Evolutionary conservation across 2,329 filamentous ascomycete species (phyloP), one percentile per base, ranked within the genome.

Genomic region (Blastomyces percursus): DNA sequence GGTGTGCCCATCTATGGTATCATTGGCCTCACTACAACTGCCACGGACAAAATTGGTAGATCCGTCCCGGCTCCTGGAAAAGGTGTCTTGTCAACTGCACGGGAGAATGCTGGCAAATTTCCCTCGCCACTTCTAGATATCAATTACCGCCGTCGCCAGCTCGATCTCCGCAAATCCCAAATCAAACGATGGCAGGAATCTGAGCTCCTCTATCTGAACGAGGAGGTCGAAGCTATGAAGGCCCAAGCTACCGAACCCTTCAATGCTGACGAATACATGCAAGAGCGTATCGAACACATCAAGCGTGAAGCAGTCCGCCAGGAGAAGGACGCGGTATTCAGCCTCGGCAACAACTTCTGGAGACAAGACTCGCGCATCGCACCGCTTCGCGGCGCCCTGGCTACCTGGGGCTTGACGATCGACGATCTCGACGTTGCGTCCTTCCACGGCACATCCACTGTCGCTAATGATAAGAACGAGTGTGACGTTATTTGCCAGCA

Each of bases 381-480:
- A 72, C 94, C 95, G 72, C 86, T 99, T 52, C 92, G 94, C 75
- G 94, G 94, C 78, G 91, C 94, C 63, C 85, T 99, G 66, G 95
- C 94, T 59, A 97, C 93, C 12, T 99, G 94, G 94, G 94, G 93
- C 74, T 87, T 99, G 62, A 97, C 94, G 14, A 90, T 99, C 67
- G 94, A 99, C 72, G 94, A 99, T 71, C 86, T 99, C 44, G 89
- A 83, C 69, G 91, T 99, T 66, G 93, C 94, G 19, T 97, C 94
- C 16, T 97, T 97, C 90, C 94, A 99, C 81, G 94, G 94, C 71
- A 99, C 94, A 50, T 97, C 94, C 0, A 99, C 94, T 67, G 91
- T 96, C 74, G 94, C 94, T 69, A 99, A 99, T 77, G 94, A 99
- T 82, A 97, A 97, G 87, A 99, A 99, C 78, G 94, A 99, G 77